Base-by-base conservation (phyloP, 257 asterid genomes). In the Petunia axillaris region DNA sequence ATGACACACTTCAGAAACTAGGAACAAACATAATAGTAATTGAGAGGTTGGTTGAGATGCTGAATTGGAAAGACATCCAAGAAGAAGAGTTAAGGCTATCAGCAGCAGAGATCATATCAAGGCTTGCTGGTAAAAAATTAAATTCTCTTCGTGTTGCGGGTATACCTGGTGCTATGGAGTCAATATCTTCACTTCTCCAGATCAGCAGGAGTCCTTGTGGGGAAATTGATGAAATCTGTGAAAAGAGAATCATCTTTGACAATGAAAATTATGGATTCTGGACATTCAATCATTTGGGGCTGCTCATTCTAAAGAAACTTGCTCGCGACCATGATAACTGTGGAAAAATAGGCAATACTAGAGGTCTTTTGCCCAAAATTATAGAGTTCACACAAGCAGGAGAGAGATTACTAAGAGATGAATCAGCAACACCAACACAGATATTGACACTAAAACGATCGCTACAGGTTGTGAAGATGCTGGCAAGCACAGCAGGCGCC, bases 321-420 rank as follows among this genome's bases (percentile, higher is more conserved):
- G 99, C 98, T 3, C 93, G 95, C 4, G 97, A 96, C 66, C 98
- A 90, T 1, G 97, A 91, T 48, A 88, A 90, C 4, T 94, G 98
- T 80, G 97, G 93, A 1, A 94, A 90, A 68, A 92, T 94, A 1
- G 98, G 98, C 10, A 91, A 90, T 85, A 87, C 98, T 0, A 90
- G 88, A 77, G 98, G 98, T 7, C 93, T 96, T 2, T 81, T 96
- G 68, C 95, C 97, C 0, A 96, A 91, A 75, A 90, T 96, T 39
- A 84, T 96, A 9, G 99, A 96, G 44, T 94, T 93, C 78, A 81
- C 84, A 2, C 95, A 92, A 10, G 89, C 97, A 5, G 99, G 97
- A 10, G 90, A 90, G 87, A 83, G 92, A 79, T 66, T 92, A 2
- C 38, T 96, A 83, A 87, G 77, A 64, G 88, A 86, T n/a, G 88